Conservation (phyloP, 2,329 filamentous ascomycete species). For the Cryoendolithus antarcticus region DNA sequence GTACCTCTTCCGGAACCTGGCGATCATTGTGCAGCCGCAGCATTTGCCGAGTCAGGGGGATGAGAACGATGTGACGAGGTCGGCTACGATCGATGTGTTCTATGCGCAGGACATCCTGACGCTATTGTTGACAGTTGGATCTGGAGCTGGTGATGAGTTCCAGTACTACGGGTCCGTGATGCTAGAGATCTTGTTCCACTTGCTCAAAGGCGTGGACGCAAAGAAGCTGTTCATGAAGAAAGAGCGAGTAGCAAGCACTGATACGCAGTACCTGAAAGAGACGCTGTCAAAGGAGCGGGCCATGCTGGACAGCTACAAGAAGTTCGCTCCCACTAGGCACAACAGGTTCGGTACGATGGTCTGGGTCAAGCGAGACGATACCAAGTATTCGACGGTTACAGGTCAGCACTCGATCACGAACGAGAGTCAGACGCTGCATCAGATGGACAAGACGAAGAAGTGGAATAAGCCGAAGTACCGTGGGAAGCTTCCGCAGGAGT, state of each 20-base stretch:
- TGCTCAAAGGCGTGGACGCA: constrained; percentile 79
- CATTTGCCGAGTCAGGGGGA: constrained; percentile 71
- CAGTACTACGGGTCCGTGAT: constrained; percentile 76
- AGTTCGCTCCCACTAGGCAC: constrained; percentile 71
- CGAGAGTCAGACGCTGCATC: constrained; percentile 59
- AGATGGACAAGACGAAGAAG: constrained; percentile 84
- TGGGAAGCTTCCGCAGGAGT: constrained; percentile 29
- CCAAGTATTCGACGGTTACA: constrained; percentile 73
- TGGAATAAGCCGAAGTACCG: constrained; percentile 67
- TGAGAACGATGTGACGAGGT: constrained; percentile 77
- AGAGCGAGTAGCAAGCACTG: constrained; percentile 53
- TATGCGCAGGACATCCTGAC: constrained; percentile 83
- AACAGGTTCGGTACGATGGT: constrained; percentile 95
- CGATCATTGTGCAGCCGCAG: constrained; percentile 65
- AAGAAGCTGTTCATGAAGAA: constrained; percentile 78
- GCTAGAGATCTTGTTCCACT: constrained; percentile 82
- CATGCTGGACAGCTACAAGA: constrained; percentile 67
- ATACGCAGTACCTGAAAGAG: constrained; percentile 59
- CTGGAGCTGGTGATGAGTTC: constrained; percentile 90
- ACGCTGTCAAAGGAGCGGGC: constrained; percentile 72
- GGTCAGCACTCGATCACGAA: constrained; percentile 76
- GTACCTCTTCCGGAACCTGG: constrained; percentile 80
- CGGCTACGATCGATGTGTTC: constrained; percentile 77
- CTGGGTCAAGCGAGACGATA: constrained; percentile 81
- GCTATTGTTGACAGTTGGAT: constrained; percentile 72